Evolutionary conservation across 2,329 filamentous ascomycete genomes (phyloP), one percentile per base, ranked within the genome.

Genomic region (Fusarium sp.): DNA sequence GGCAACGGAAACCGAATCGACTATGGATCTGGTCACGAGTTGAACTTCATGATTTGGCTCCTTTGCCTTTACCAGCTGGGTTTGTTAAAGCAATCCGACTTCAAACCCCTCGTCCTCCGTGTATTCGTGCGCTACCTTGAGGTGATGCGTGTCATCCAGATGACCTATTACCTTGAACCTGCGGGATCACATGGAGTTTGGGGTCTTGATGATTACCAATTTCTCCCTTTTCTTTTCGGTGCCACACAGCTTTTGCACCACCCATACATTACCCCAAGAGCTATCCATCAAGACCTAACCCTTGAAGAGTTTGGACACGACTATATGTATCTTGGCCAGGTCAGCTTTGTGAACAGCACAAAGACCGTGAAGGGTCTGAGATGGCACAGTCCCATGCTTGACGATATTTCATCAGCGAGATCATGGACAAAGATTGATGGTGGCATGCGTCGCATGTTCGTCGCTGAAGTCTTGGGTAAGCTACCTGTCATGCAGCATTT

Each of bases 401-500:
- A 99, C 79, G 96, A 99, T 80, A 99, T 99, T 72, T 96, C 93
- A 7, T 91, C 94, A 3, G 93, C 95, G 20, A 95, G 94, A 80
- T 93, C 87, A 42, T 99, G 96, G 96, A 84, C 83, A 72, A 99
- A 99, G 85, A 93, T 99, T 54, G 95, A 98, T 80, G 92, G 88
- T 31, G 96, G 96, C 11, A 98, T 99, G 97, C 89, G 93, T 68
- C 93, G 94, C 74, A 99, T 99, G 97, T 98, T 98, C 79, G 88
- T 95, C 56, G 93, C 92, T 44, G 96, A 99, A 82, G 95, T 99
- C 2, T 82, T 99, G 56, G 91, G 93, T 36, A 99, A 99, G 82
- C 81, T 99, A 61, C 96, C 96, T 2, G 95, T 99, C 46, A 98
- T 98, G 94, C 96, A 99, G 83, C 97, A 99, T 81, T 99, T 99